phyloP scores from a whole-genome alignment of 2,329 filamentous ascomycete species.

The Apiospora phragmitis region DNA sequence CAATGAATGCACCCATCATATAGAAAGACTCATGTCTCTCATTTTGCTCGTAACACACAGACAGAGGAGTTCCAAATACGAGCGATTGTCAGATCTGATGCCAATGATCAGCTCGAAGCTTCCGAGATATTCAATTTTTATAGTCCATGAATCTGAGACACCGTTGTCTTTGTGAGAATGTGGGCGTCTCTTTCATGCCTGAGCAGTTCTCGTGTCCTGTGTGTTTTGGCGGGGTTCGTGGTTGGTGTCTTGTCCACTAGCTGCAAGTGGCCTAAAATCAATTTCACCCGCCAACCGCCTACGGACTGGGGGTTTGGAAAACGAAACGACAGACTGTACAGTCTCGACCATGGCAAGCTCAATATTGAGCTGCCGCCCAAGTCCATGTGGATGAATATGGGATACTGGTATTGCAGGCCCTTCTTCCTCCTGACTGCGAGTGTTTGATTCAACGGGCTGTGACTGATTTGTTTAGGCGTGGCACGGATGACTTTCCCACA shows the following conservation, averaged over 20 bases:
- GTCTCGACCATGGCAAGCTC: conserved; percentile 56
- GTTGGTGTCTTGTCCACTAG: neutral
- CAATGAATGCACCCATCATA: neutral
- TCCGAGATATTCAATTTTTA: too few species aligned
- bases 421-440: neutral
- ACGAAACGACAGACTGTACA: conserved; percentile 35
- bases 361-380: conserved; percentile 47
- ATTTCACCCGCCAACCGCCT: neutral
- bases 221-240: neutral
- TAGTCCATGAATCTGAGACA: neutral
- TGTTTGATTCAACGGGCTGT: neutral
- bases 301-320: neutral
- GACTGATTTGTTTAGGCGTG: neutral
- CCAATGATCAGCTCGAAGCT: neutral
- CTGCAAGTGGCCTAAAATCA: neutral
- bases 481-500: conserved; percentile 35
- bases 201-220: neutral
- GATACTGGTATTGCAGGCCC: conserved; percentile 53
- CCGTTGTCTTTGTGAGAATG: neutral
- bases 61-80: neutral
- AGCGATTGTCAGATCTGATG: neutral
- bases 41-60: neutral
- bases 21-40: neutral
- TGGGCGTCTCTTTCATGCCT: neutral
- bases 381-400: conserved; percentile 66